These are phyloP conservation scores for Xylaria castorea DNA, from an alignment of 495 filamentous ascomycete genomes.

Conservation along the genomic window DNA sequence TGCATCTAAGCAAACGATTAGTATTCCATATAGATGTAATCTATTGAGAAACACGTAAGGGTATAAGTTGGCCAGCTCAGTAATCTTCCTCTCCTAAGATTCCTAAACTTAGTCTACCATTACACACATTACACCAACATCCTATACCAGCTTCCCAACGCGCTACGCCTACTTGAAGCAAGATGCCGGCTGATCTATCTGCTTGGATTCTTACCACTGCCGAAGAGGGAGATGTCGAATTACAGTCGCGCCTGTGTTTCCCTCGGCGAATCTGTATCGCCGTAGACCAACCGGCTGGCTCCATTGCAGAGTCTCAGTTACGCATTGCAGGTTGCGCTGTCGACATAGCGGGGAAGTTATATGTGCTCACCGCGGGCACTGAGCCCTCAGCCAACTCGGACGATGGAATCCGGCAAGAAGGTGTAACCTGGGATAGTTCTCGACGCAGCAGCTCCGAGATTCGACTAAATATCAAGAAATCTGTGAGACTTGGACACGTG, in stretches of 20 bases:
- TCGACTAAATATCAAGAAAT: neutral
- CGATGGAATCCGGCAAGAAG: neutral
- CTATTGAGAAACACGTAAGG: neutral
- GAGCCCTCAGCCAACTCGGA: neutral
- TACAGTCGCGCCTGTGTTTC: neutral
- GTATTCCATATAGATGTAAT: neutral
- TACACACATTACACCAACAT: neutral
- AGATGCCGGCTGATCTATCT: neutral
- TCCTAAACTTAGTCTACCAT: neutral
- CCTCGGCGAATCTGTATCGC: slow-evolving; percentile 8
- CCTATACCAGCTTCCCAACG: no score
- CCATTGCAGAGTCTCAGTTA: neutral
- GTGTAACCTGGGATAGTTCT: neutral
- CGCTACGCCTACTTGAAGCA: neutral
- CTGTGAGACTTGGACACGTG: slow-evolving; percentile 1
- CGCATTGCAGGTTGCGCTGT: slow-evolving; percentile 4
- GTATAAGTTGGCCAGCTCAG: neutral
- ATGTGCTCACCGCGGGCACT: neutral
- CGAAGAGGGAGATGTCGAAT: neutral
- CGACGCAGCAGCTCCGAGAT: neutral
- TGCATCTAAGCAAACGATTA: neutral
- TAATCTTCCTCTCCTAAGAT: neutral
- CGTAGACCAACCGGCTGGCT: neutral
- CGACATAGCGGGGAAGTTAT: neutral
- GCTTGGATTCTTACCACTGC: neutral